Conservation (phyloP, 2,329 filamentous ascomycete species). For the Claviceps fusiformis region DNA sequence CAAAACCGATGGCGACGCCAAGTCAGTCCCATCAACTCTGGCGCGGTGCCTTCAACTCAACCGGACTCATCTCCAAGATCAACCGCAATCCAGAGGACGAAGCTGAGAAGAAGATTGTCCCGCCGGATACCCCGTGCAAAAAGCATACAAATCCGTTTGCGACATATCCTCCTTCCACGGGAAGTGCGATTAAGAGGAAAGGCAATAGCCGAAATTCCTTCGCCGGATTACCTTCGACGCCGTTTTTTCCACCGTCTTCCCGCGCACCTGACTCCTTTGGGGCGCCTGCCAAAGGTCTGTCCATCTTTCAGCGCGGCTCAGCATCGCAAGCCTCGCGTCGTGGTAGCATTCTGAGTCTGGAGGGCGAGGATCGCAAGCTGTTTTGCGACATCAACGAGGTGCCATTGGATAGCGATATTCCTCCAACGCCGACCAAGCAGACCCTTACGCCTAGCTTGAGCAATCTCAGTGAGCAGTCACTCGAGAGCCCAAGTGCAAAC, state of each 20-base stretch:
- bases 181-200: constrained; percentile 50
- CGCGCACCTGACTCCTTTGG: constrained; percentile 35
- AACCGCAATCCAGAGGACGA: constrained; percentile 68
- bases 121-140: constrained; percentile 95
- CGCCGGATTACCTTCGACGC: constrained; percentile 59
- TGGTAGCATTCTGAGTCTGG: constrained; percentile 67
- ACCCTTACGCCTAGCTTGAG: constrained; percentile 28
- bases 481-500: constrained; percentile 35
- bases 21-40: constrained; percentile 44
- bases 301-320: constrained; percentile 50
- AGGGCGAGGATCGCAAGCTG: constrained; percentile 56
- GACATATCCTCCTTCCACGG: constrained; percentile 46
- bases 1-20: constrained; percentile 31
- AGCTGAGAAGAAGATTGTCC: constrained; percentile 45
- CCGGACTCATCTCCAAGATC: constrained; percentile 87
- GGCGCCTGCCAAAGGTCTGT: constrained; percentile 45
- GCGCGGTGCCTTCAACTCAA: constrained; percentile 82
- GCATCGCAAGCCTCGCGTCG: constrained; percentile 31
- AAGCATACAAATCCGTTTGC: constrained; percentile 60
- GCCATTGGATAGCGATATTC: constrained; percentile 45
- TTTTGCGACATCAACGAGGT: constrained; percentile 19
- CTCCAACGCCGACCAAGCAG: constrained; percentile 88
- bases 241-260: constrained; percentile 51
- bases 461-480: constrained; percentile 23
- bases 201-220: constrained; percentile 56